Evolutionary conservation across 2,329 filamentous ascomycete species (phyloP).

Genomic region (Ascochyta viciae-villosae): DNA sequence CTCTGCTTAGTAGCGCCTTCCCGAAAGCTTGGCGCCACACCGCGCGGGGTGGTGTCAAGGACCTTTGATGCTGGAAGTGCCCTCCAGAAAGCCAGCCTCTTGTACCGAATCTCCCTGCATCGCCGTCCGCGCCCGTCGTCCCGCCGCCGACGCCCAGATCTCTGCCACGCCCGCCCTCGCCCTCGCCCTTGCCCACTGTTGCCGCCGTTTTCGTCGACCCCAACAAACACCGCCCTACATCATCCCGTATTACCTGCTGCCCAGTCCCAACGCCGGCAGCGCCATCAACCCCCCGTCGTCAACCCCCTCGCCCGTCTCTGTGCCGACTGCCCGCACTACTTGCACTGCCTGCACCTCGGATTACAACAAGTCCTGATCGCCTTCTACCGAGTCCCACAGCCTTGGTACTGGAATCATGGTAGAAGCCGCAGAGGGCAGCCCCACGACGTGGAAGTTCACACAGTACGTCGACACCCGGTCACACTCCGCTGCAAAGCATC

Average conservation of each 20-base stretch:
- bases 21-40: slow-evolving; percentile 7
- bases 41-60: slow-evolving; percentile 1
- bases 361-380: slow-evolving; percentile 22
- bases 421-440: slow-evolving; percentile 90
- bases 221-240: slow-evolving; percentile 39
- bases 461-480: slow-evolving; percentile 69
- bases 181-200: slow-evolving; percentile 15
- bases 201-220: slow-evolving; percentile 29
- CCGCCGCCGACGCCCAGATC: slow-evolving; percentile 26
- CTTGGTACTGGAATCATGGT: slow-evolving; percentile 73
- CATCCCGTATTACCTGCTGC: slow-evolving; percentile 33
- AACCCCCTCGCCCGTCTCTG: slow-evolving; percentile 21
- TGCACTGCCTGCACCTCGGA: slow-evolving; percentile 13
- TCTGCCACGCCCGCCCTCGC: slow-evolving; percentile 10
- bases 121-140: slow-evolving; percentile 27
- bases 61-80: slow-evolving; percentile 22
- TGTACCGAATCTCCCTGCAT: slow-evolving; percentile 34
- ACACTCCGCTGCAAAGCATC: background rate
- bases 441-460: slow-evolving; percentile 99
- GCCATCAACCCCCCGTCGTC: slow-evolving; percentile 27
- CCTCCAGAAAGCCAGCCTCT: slow-evolving; percentile 27
- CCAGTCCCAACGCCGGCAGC: slow-evolving; percentile 42
- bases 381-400: slow-evolving; percentile 23
- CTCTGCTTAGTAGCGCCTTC: slow-evolving; percentile 8
- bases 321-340: slow-evolving; percentile 9